Conservation (phyloP, 768 basidiomycete species). For the Cytidiella melzeri region DNA sequence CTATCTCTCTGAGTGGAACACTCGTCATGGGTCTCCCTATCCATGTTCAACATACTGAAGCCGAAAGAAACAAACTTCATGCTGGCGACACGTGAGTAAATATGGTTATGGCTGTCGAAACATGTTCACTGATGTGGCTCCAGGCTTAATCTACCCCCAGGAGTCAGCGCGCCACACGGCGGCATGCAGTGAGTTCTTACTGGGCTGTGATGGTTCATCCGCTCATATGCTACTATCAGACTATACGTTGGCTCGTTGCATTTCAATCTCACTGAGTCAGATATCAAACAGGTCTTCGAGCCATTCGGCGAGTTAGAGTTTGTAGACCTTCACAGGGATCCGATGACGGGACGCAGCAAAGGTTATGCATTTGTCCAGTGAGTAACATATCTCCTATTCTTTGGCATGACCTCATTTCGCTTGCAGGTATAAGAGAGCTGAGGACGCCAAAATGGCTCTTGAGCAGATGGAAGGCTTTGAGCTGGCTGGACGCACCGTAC, state of each 20-base stretch:
- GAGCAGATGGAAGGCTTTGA: slow-evolving; percentile 99
- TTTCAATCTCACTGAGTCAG: slow-evolving; percentile 94
- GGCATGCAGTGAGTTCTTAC: slow-evolving; percentile 70
- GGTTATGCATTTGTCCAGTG: slow-evolving; percentile 98
- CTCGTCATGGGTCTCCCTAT: slow-evolving; percentile 98
- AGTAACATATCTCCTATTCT: slow-evolving; percentile 3
- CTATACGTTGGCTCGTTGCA: slow-evolving; percentile 96
- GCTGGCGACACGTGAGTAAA: slow-evolving; percentile 77
- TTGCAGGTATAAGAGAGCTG: slow-evolving; percentile 78
- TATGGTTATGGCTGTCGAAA: too few species aligned
- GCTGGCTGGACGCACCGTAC: slow-evolving; percentile 87
- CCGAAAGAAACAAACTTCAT: slow-evolving; percentile 87
- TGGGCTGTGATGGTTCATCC: slow-evolving; percentile 17
- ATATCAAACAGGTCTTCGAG: slow-evolving; percentile 98
- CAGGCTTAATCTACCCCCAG: slow-evolving; percentile 78
- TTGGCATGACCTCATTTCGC: background rate
- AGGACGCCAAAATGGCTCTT: slow-evolving; percentile 93
- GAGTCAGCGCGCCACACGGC: slow-evolving; percentile 70
- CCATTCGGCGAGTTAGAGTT: slow-evolving; percentile 98
- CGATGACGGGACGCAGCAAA: slow-evolving; percentile 91
- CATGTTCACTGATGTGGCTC: slow-evolving; percentile 9
- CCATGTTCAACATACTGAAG: slow-evolving; percentile 93
- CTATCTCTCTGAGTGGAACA: slow-evolving; percentile 84
- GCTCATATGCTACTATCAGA: slow-evolving; percentile 34
- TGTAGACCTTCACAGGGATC: slow-evolving; percentile 95